These are phyloP conservation scores for Sarocladium strictum DNA, from an alignment of 2,329 filamentous ascomycete genomes.

Conservation along the genomic window DNA sequence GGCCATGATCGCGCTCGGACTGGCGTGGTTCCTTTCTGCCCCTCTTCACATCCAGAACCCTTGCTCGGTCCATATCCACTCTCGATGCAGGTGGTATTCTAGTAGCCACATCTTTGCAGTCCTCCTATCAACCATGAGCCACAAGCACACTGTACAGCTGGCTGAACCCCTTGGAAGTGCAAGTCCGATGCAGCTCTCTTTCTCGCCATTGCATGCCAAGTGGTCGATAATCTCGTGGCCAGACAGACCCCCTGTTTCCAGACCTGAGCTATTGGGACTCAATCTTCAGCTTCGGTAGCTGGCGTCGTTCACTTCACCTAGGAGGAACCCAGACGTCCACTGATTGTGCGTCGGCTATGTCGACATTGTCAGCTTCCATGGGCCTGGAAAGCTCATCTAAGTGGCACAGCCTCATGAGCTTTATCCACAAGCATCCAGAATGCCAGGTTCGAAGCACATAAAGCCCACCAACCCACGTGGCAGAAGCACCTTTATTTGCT, in stretches of 20 bases:
- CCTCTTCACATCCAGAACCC: neutral
- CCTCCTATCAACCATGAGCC: slow-evolving; percentile 3
- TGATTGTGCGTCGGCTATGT: no score
- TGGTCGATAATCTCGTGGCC: neutral
- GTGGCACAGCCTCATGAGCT: neutral
- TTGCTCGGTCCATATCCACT: neutral
- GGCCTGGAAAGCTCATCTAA: neutral
- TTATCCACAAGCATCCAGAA: no score
- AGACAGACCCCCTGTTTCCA: neutral
- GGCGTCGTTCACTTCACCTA: neutral
- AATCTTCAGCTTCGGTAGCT: neutral
- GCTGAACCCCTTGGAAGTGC: neutral
- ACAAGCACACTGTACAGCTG: neutral
- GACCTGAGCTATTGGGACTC: neutral
- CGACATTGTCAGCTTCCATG: neutral
- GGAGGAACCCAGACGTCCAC: no score
- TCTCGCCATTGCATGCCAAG: neutral
- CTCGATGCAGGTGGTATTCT: slow-evolving; percentile 2
- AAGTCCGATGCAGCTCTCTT: neutral
- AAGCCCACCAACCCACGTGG: neutral
- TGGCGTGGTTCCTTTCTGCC: neutral
- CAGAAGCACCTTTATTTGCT: neutral
- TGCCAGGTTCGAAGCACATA: no score
- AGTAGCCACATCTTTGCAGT: neutral
- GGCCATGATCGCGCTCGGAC: neutral